Base-by-base conservation (phyloP, 2,329 filamentous ascomycete species). In the Achaetomium macrosporum region DNA sequence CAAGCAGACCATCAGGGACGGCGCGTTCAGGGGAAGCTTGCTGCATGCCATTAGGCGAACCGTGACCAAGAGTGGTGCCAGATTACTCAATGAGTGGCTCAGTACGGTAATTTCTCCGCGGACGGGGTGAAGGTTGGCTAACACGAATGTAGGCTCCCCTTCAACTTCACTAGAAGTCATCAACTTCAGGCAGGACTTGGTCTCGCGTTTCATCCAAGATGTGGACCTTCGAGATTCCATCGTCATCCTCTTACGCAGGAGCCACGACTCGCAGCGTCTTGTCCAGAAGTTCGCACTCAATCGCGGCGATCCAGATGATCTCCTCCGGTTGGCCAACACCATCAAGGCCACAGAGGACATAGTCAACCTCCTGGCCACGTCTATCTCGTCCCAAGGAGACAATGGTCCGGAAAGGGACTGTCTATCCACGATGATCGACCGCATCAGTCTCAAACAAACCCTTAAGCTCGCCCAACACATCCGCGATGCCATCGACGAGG, bases 251-350 rank as follows among this genome's bases (percentile, higher is more conserved):
- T 75, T 99, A 2, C 81, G 83, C 57, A 79, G 82, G 20, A 92
- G 85, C 47, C 85, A 90, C 61, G 93, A 99, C 70, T 90, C 89
- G 2, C 86, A 95, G 64, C 87, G 93, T 1, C 76, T 99, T 3
- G 84, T 96, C 1, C 93, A 97, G 64, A 96, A 93, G 66, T 97
- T 99, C 67, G 88, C 92, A 0, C 79, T 97, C 9, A 91, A 92
- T 11, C 82, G 89, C 57, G 93, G 92, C n/a, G 88, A 95, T 63
- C 80, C 92, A 1, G 92, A 97, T 65, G 93, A 97, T 68, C 78
- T 99, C 36, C 75, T 97, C 41, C 87, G 83, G 46, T 75, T 99
- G 13, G 88, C 89, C 1, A 85, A 81, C 60, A 96, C 93, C 0
- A 88, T 97, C 55, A 71, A 80, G 47, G 84, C 87, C 6, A 90